phyloP scores from a whole-genome alignment of 495 filamentous ascomycete genomes.

The Talaromyces ruber region DNA sequence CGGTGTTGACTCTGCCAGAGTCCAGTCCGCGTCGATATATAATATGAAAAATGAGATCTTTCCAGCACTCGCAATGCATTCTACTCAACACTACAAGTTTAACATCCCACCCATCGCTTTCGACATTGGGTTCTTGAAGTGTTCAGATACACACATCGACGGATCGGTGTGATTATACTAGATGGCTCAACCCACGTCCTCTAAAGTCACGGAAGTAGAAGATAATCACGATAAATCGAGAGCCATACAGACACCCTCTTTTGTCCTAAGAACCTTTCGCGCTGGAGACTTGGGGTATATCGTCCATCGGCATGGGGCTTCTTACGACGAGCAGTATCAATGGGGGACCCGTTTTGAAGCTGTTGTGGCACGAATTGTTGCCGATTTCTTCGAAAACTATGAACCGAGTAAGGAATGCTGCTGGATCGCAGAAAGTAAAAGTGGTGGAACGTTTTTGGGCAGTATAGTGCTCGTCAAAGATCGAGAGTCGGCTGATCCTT shows the following conservation, averaged over 20 bases:
- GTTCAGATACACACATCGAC: neutral
- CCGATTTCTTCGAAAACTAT: slow-evolving; percentile 19
- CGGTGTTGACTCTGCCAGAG: neutral
- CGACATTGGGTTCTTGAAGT: neutral
- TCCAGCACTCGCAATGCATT: neutral
- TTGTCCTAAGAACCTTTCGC: slow-evolving; percentile 11
- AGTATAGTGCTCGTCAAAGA: slow-evolving; percentile 23
- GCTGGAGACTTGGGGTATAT: slow-evolving; percentile 22
- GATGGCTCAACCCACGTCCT: neutral
- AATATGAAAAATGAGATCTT: neutral
- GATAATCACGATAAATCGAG: neutral
- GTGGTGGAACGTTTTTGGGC: slow-evolving; percentile 15
- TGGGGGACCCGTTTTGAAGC: slow-evolving; percentile 18
- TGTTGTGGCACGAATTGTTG: slow-evolving; percentile 13
- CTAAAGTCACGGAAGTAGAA: neutral
- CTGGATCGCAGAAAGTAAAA: slow-evolving; percentile 20
- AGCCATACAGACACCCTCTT: neutral
- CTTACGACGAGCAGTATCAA: slow-evolving; percentile 18
- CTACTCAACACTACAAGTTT: neutral
- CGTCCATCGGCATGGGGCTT: slow-evolving; percentile 14
- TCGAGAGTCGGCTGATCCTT: slow-evolving; percentile 1
- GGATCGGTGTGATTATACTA: neutral
- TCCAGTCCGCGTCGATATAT: neutral
- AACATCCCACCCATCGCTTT: neutral
- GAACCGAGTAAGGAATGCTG: slow-evolving; percentile 17